These are phyloP conservation scores for Trametes polyzona DNA, from an alignment of 1,284 basidiomycete species.

Conservation along the genomic window DNA sequence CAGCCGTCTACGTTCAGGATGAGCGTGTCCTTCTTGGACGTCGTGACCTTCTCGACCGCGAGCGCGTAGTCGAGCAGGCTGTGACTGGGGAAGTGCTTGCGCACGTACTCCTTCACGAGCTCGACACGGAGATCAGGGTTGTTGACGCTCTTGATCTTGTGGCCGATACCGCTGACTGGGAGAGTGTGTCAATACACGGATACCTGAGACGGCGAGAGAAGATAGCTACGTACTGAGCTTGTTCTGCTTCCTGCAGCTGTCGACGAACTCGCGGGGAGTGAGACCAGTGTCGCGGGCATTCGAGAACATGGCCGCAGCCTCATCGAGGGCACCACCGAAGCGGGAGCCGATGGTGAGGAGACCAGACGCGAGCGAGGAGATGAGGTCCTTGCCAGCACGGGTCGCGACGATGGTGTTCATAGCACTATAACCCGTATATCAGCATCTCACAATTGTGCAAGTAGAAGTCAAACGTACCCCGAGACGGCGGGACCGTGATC, in stretches of 20 bases:
- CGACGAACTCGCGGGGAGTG: conserved; percentile 97
- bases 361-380: conserved; percentile 96
- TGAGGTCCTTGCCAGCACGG: conserved; percentile 98
- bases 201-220: not conserved
- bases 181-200: conserved; percentile 5
- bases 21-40: conserved; percentile 96
- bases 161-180: conserved; percentile 94
- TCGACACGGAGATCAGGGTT: conserved; percentile 97
- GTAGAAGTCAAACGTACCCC: conserved; percentile 41
- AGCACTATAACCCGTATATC: conserved; percentile 60
- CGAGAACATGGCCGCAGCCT: conserved; percentile 96
- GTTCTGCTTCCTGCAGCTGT: conserved; percentile 94
- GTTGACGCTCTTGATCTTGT: conserved; percentile 99
- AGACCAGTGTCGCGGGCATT: conserved; percentile 88
- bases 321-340: conserved; percentile 99
- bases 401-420: conserved; percentile 99
- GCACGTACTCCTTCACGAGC: conserved; percentile 97
- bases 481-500: conserved; percentile 98
- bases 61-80: conserved; percentile 96
- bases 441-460: not conserved
- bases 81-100: conserved; percentile 95
- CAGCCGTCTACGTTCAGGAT: conserved; percentile 98
- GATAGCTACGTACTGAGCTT: conserved; percentile 76
- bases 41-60: conserved; percentile 97
- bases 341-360: conserved; percentile 97